Base-by-base conservation (phyloP, 1,139 yeast genomes). In the Nakaseomyces delphensis region DNA sequence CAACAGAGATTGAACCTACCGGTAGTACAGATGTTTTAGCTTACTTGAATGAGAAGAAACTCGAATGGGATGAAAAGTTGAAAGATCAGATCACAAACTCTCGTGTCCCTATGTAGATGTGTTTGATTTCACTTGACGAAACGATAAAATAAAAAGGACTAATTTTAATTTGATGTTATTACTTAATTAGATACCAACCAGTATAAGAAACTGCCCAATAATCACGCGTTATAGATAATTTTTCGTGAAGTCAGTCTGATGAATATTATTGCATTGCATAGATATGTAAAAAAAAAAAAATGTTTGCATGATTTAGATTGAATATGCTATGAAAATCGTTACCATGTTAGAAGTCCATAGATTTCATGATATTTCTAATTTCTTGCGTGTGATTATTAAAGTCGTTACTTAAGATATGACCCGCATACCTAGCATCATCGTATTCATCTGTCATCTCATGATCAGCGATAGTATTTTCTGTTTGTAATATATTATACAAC, bases 71-170 rank as follows among this genome's bases (percentile, higher is more conserved):
- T 54, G 73, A 68, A 14, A 77, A 74, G 48, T 68, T 87, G 36
- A 76, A 78, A 52, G 74, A 81, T 56, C 96, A 86, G 60, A 81
- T 87, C 20, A 71, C 73, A 2, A 70, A 73, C 45, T 76, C 84
- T 7, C 67, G 73, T 49, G 49, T 49, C 3, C 53, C 57, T 4
- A 48, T 55, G 20, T 55, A 43, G 46, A 28, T 4, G 19, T 14
- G n/a, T n/a, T n/a, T n/a, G n/a, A n/a, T n/a, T n/a, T n/a, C n/a
- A n/a, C n/a, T n/a, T n/a, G n/a, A n/a, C n/a, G n/a, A n/a, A n/a
- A n/a, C n/a, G n/a, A n/a, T n/a, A n/a, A n/a, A n/a, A n/a, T n/a
- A n/a, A n/a, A n/a, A n/a, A n/a, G n/a, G n/a, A n/a, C n/a, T n/a
- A n/a, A n/a, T n/a, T n/a, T n/a, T n/a, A n/a, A n/a, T n/a, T n/a